These are phyloP conservation scores for Melastoma candidum DNA, from an alignment of 441 rosid genomes.

Conservation along the genomic window DNA sequence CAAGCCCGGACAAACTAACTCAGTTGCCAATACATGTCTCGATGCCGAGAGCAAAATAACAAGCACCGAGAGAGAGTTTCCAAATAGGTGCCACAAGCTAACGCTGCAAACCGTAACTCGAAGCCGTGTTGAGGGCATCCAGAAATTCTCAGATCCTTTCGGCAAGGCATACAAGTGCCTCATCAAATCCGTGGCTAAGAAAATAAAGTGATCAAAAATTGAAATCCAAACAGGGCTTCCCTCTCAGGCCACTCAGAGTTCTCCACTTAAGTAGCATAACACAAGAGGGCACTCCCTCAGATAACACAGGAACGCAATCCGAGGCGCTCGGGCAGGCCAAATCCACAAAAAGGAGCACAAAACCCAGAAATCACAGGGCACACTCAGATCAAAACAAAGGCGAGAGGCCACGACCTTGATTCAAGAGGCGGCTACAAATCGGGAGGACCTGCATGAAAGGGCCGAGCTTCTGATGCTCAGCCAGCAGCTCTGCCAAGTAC, in stretches of 20 bases:
- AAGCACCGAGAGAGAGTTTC: no score
- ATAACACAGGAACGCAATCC: conserved; percentile 7
- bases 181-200: not conserved
- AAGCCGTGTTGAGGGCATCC: no score
- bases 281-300: not conserved
- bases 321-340: conserved; percentile 1
- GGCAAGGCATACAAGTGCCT: conserved; percentile 1
- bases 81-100: no score
- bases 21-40: no score
- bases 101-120: no score
- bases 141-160: not conserved
- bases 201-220: not conserved
- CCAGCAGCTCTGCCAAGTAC: conserved; percentile 76
- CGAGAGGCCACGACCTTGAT: conserved; percentile 61
- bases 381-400: conserved; percentile 46
- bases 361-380: conserved; percentile 17
- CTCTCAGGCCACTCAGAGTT: no score
- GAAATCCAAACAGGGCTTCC: not conserved
- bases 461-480: conserved; percentile 96
- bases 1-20: no score
- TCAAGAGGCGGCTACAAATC: conserved; percentile 75
- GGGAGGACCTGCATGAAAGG: conserved; percentile 95
- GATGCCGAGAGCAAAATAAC: no score
- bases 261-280: not conserved
- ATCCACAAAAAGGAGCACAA: conserved; percentile 3